These are phyloP conservation scores for Sporothrix pseudoabietina DNA, from an alignment of 2,329 filamentous ascomycete species.

Conservation along the genomic window DNA sequence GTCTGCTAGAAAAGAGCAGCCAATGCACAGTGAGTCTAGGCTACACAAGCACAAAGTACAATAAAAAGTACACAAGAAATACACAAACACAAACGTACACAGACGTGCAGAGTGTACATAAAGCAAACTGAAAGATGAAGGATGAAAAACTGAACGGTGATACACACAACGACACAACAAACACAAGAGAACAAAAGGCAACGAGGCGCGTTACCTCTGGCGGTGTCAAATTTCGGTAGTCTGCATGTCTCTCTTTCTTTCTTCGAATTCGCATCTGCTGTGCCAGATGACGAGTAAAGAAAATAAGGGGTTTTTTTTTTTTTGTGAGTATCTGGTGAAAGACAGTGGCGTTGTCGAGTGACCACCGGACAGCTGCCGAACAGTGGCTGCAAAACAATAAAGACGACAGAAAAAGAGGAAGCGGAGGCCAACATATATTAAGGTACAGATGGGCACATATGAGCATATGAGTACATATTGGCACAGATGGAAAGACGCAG, in stretches of 20 bases:
- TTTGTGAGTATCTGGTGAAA: neutral
- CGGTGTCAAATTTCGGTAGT: constrained; percentile 14
- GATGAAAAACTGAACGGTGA: neutral
- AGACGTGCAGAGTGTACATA: neutral
- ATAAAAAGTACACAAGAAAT: neutral
- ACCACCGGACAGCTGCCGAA: neutral
- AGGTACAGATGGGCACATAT: neutral
- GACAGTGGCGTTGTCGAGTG: neutral
- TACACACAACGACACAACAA: neutral
- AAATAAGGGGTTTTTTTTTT: neutral
- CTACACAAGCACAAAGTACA: constrained; percentile 10
- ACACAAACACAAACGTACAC: neutral
- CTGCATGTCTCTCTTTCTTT: constrained; percentile 7
- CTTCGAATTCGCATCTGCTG: neutral
- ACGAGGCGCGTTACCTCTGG: constrained; percentile 4
- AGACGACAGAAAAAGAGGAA: neutral
- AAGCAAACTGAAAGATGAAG: neutral
- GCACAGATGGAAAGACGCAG: neutral
- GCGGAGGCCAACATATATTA: neutral
- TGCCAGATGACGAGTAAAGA: constrained; percentile 17
- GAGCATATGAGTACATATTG: neutral
- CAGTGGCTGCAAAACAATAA: constrained; percentile 2
- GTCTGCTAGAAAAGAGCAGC: neutral
- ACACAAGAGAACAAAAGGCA: neutral
- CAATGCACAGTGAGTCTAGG: neutral